Conservation (phyloP, 2,329 filamentous ascomycete species). For the Penicillium hordei region DNA sequence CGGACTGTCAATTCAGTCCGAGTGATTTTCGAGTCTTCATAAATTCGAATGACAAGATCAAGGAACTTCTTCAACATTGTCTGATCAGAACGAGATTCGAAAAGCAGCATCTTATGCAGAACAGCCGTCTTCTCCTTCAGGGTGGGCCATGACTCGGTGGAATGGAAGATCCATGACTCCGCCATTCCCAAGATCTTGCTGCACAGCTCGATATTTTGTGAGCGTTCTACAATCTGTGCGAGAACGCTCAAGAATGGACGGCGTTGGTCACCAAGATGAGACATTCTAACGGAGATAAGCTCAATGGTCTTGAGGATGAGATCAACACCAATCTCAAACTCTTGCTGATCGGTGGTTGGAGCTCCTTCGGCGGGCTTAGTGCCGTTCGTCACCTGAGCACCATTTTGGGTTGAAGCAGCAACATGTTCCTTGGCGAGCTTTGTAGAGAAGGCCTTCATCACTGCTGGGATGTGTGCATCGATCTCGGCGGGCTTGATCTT, state of each 20-base stretch:
- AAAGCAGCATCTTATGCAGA: constrained; percentile 97
- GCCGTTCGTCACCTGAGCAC: constrained; percentile 37
- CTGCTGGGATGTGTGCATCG: constrained; percentile 78
- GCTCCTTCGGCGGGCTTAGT: constrained; percentile 43
- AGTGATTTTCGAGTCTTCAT: constrained; percentile 95
- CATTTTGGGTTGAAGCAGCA: constrained; percentile 60
- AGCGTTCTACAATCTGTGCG: constrained; percentile 93
- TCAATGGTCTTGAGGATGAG: constrained; percentile 95
- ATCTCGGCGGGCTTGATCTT: constrained; percentile 82
- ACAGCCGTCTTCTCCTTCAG: constrained; percentile 99
- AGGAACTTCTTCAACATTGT: constrained; percentile 90
- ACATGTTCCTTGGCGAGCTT: constrained; percentile 95
- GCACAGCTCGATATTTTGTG: constrained; percentile 80
- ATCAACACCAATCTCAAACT: constrained; percentile 83
- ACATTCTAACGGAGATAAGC: constrained; percentile 87
- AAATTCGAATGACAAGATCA: constrained; percentile 94
- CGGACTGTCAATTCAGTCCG: constrained; percentile 93
- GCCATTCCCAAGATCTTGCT: constrained; percentile 93
- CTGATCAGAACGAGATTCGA: constrained; percentile 79
- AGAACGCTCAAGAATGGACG: constrained; percentile 93
- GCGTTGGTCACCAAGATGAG: constrained; percentile 83
- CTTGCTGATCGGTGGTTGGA: constrained; percentile 62
- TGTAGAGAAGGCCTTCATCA: constrained; percentile 91
- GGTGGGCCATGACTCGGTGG: constrained; percentile 91
- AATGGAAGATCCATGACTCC: constrained; percentile 93